Base-by-base conservation (phyloP, 2,329 filamentous ascomycete species). In the Fusarium coffeatum region DNA sequence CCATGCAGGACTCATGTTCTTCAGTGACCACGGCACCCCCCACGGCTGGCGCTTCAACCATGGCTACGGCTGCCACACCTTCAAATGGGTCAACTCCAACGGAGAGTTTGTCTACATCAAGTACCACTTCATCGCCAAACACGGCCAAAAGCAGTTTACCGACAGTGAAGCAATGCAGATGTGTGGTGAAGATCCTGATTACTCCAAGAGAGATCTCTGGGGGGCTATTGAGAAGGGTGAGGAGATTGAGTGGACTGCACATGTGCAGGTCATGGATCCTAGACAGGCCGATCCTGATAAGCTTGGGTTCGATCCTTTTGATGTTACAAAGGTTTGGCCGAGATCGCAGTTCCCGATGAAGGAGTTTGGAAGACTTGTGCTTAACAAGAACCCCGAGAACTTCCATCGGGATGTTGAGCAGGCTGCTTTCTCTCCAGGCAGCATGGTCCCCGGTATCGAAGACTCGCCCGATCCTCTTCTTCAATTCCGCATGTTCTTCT, bases 31-130 rank as follows among this genome's bases (percentile, higher is more conserved):
- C 5, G 57, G 57, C 11, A 55, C 34, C 1, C 48, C 42, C 9
- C 57, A 62, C 7, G 48, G 60, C 20, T 62, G 60, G 60, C 57
- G 57, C 23, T 62, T 64, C 28, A 55, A 48, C 20, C 57, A 62
- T 8, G 42, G 60, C 23, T 64, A 62, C 9, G 34, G 60, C 11
- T 64, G 47, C 16, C 57, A 62, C 34, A 55, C 60, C 7, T 63
- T 63, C 13, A 63, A 43, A 28, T 63, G 34, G 57, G 57, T 63
- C 4, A 43, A 55, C 34, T 47, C 57, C 10, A 48, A 62, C 3
- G 57, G 34, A 4, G 57, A 63, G 2, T 63, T 61, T 3, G 41
- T 61, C 2, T 63, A 63, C 27, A 61, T 61, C 20, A 61, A 42
- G 42, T 63, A 55, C 15, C 59, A 61, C 18, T 63, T 63, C n/a